Evolutionary conservation across 768 basidiomycete species (phyloP).

Genomic region (Tricholoma hemisulphureum): DNA sequence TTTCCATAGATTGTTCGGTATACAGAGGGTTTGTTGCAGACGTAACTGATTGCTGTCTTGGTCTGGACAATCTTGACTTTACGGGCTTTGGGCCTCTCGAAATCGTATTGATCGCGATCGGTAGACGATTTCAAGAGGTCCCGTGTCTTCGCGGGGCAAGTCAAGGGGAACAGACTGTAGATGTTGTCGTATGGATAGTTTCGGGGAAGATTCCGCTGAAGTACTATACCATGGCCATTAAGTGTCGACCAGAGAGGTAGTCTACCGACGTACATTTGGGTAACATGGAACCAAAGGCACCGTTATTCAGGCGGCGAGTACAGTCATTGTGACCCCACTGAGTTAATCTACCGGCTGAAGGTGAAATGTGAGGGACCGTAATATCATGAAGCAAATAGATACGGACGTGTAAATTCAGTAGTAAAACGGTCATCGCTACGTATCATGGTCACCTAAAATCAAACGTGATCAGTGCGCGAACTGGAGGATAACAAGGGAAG

Average conservation of each 20-base stretch:
- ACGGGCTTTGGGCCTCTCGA: constrained; percentile 9
- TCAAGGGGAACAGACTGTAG: constrained; percentile 24
- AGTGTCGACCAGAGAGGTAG: background rate
- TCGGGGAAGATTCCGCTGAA: constrained; percentile 22
- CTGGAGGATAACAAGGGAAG: background rate
- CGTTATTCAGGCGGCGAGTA: constrained; percentile 10
- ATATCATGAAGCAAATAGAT: background rate
- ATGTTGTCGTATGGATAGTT: constrained; percentile 22
- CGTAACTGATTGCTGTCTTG: constrained; percentile 16
- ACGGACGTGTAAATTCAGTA: constrained; percentile 13
- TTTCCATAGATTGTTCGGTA: constrained; percentile 16
- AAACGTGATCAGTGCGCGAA: background rate
- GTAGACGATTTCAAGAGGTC: background rate
- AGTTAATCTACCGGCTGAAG: constrained; percentile 13
- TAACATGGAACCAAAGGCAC: constrained; percentile 18
- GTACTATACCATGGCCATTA: constrained; percentile 12
- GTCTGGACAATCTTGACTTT: constrained; percentile 10
- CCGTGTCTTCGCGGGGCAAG: constrained; percentile 5
- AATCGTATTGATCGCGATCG: constrained; percentile 3
- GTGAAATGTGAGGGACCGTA: background rate
- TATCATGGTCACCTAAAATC: constrained; percentile 18
- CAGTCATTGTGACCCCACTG: constrained; percentile 24
- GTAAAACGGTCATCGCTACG: constrained; percentile 20
- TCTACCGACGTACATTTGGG: constrained; percentile 16
- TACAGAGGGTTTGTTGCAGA: constrained; percentile 15